Evolutionary conservation across 805 yeast species (phyloP).

Genomic region (Kuraishia ogatae): DNA sequence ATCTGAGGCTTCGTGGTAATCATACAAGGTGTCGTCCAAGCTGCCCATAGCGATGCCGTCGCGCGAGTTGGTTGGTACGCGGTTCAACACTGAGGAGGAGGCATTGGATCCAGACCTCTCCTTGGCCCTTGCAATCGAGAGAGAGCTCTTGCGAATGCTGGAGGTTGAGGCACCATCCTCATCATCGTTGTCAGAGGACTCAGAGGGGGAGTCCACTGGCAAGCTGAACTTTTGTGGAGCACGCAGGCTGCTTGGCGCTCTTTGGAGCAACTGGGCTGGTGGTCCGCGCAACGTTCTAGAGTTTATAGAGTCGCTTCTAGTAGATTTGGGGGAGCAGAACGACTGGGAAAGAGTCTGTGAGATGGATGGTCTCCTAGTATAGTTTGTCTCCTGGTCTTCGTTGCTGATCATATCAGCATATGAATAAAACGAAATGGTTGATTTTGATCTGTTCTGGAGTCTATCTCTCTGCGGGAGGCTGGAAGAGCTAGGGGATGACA

Average conservation of each 20-base stretch:
- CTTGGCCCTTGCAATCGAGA: not conserved
- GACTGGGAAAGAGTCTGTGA: slow-evolving; percentile 24
- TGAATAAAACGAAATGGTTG: slow-evolving; percentile 49
- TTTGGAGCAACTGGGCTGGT: not conserved
- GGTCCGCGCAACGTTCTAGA: not conserved
- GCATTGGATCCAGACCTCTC: not conserved
- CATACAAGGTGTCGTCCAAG: slow-evolving; percentile 7
- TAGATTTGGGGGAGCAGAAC: not conserved
- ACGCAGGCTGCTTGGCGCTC: not conserved
- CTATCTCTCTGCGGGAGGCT: slow-evolving; percentile 5
- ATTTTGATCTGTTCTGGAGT: slow-evolving; percentile 16
- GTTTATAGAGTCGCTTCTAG: slow-evolving; percentile 1
- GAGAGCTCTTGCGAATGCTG: not conserved
- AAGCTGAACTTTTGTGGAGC: slow-evolving; percentile 1
- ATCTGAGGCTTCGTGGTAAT: slow-evolving; percentile 4
- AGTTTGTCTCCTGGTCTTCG: slow-evolving; percentile 40
- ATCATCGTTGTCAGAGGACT: slow-evolving; percentile 3
- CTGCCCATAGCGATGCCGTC: not conserved
- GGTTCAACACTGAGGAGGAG: not conserved
- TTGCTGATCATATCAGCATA: slow-evolving; percentile 73
- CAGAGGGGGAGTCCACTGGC: slow-evolving; percentile 1
- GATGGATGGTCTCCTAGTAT: slow-evolving; percentile 53
- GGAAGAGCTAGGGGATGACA: slow-evolving; percentile 1
- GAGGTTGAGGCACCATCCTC: not conserved
- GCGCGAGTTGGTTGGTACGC: not conserved